Evolutionary conservation across 768 basidiomycete genomes (phyloP), one percentile per base, ranked within the genome.

Genomic region (Suillus discolor): DNA sequence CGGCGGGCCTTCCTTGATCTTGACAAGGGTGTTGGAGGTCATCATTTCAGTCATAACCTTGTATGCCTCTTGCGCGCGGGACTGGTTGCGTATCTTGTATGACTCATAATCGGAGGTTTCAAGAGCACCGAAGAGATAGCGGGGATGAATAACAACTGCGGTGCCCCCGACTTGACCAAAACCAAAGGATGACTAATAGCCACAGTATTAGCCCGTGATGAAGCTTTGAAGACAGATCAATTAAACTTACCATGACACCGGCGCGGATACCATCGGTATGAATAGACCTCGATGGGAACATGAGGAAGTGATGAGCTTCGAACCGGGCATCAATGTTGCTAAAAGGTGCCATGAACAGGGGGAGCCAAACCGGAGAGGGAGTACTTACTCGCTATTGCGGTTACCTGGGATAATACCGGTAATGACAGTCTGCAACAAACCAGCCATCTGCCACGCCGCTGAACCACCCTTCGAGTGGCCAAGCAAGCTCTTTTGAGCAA

Each of bases 381-480:
- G 18, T 8, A 87, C 94, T 81, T 81, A 96, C 91, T 98, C 96
- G 83, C 91, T 93, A 76, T 97, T 98, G 70, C 94, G 88, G 77
- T 99, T 99, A 49, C 96, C 96, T 8, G 97, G 96, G 68, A 99
- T 84, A 68, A 97, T 85, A 62, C 96, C 97, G 54, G 89, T 88
- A 68, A 82, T 84, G 67, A 99, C 84, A 13, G 89, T 88, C 77
- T 99, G 96, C 63, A 95, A 79, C 63, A 99, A 83, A 70, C 97
- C 97, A 71, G 89, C 90, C 85, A 97, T 87, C 80, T 96, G 94
- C 97, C 96, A 98, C 2, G 96, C 93, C 63, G 97, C 97, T n/a
- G 97, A 94, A 67, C 97, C 97, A 77, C 97, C 97, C 84, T 99
- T 99, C 13, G 97, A 90, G 75, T 99, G 97, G 67, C 97, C 97